A percentile compares a stretch with the other conserved stretches of the same genome.
Conservation (phyloP, 352 stramenopile genomes). For the Aphanomyces astaci region DNA sequence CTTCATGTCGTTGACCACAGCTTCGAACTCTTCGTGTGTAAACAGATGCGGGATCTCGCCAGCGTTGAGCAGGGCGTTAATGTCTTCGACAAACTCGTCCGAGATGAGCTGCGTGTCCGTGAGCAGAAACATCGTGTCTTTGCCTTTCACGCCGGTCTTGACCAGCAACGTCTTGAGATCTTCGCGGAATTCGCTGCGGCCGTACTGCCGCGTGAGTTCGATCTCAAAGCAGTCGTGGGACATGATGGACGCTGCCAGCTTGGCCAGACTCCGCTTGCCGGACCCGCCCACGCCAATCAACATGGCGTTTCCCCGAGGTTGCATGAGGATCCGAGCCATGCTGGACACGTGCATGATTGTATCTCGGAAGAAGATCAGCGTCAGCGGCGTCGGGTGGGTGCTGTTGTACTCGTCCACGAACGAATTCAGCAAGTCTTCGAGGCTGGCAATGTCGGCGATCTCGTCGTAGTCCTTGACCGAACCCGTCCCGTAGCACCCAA, state of each 20-base stretch:
- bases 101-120: slow-evolving; percentile 93
- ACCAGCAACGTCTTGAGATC: slow-evolving; percentile 93
- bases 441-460: slow-evolving; percentile 63
- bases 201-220: slow-evolving; percentile 88
- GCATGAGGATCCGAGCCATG: slow-evolving; percentile 84
- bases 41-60: slow-evolving; percentile 94
- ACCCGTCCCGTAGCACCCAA: slow-evolving; percentile 84
- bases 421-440: slow-evolving; percentile 86
- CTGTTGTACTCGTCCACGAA: slow-evolving; percentile 93
- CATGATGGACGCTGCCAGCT: slow-evolving; percentile 84
- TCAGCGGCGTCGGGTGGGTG: slow-evolving; percentile 89
- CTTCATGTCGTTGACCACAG: slow-evolving; percentile 87
- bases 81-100: slow-evolving; percentile 92
- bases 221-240: slow-evolving; percentile 88
- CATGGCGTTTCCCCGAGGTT: slow-evolving; percentile 93
- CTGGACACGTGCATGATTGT: slow-evolving; percentile 85
- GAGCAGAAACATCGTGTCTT: slow-evolving; percentile 87
- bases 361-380: slow-evolving; percentile 94
- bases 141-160: slow-evolving; percentile 78
- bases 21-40: slow-evolving; percentile 88
- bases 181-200: slow-evolving; percentile 85
- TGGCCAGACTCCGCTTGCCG: slow-evolving; percentile 89
- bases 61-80: slow-evolving; percentile 93
- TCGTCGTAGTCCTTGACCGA: slow-evolving; percentile 77
- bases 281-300: slow-evolving; percentile 91